phyloP scores from a whole-genome alignment of 2,329 filamentous ascomycete species.

The Colletotrichum eremochloae region DNA sequence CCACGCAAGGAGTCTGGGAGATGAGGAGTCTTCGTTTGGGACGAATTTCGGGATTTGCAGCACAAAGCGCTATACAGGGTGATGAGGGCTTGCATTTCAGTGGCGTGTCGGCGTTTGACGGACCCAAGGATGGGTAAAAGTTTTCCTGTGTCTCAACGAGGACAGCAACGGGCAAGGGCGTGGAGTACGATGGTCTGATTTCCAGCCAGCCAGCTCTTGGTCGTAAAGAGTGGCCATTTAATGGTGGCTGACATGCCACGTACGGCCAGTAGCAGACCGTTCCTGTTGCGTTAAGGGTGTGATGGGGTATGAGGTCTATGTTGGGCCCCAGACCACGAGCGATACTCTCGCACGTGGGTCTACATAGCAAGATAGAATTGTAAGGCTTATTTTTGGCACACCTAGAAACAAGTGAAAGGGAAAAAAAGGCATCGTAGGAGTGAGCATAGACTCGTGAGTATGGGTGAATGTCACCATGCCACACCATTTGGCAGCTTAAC shows the following conservation, averaged over 20 bases:
- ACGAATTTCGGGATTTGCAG: slow-evolving; percentile 14
- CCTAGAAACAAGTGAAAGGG: neutral
- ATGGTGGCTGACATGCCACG: neutral
- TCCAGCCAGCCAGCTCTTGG: neutral
- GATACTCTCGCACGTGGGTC: slow-evolving; percentile 1
- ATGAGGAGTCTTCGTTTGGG: slow-evolving; percentile 21
- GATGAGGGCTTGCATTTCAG: slow-evolving; percentile 37
- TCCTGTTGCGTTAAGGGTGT: slow-evolving; percentile 9
- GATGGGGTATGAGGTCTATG: slow-evolving; percentile 14
- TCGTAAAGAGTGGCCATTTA: neutral
- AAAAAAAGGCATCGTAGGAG: neutral
- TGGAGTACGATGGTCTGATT: neutral
- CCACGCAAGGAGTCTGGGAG: slow-evolving; percentile 35
- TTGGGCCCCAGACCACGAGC: neutral
- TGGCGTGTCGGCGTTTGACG: slow-evolving; percentile 37
- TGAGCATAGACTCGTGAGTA: neutral
- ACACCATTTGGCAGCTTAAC: neutral
- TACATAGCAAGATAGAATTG: slow-evolving; percentile 6
- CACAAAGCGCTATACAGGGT: slow-evolving; percentile 28
- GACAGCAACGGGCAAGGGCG: slow-evolving; percentile 2
- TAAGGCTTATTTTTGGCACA: slow-evolving; percentile 18
- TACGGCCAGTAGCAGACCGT: neutral
- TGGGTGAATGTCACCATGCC: neutral
- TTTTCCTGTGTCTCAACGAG: slow-evolving; percentile 1
- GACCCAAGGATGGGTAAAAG: slow-evolving; percentile 24